phyloP scores from a whole-genome alignment of 768 basidiomycete genomes.

The Lactifluus subvellereus region DNA sequence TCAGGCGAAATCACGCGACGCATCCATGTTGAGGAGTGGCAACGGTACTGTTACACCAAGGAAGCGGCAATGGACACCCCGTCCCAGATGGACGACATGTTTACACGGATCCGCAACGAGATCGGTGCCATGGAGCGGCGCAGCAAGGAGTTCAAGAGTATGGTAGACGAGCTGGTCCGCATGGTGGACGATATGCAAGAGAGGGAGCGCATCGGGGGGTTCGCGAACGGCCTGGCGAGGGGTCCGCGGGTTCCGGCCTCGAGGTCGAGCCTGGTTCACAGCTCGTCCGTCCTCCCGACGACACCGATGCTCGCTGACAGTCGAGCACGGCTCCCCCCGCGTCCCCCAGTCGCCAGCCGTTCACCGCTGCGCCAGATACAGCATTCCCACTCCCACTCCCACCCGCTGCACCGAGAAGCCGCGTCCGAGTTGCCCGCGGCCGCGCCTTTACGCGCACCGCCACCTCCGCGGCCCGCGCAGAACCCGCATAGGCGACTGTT shows the following conservation, averaged over 20 bases:
- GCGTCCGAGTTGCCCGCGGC: not conserved
- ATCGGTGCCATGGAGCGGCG: constrained; percentile 13
- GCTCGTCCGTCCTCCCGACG: constrained; percentile 2
- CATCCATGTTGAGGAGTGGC: constrained; percentile 20
- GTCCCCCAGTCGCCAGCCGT: not conserved
- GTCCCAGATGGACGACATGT: constrained; percentile 19
- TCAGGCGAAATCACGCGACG: constrained; percentile 20
- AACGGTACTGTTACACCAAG: not conserved
- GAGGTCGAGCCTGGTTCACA: not conserved
- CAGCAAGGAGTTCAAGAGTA: constrained; percentile 17
- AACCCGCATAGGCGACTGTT: not conserved
- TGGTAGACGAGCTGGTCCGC: constrained; percentile 12
- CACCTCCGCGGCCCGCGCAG: not conserved
- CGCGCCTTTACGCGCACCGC: not conserved
- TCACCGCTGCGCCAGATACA: not conserved
- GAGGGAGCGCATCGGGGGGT: not conserved
- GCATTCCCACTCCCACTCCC: not conserved
- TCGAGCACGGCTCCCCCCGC: constrained; percentile 9
- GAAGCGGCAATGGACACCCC: not conserved
- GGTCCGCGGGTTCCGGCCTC: not conserved
- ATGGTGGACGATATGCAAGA: constrained; percentile 18
- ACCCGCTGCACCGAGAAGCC: not conserved
- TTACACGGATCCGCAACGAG: constrained; percentile 19
- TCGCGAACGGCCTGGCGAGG: not conserved
- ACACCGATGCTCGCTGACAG: constrained; percentile 1